Conservation (phyloP, 2,329 filamentous ascomycete species). For the Sporothrix schenckii region DNA sequence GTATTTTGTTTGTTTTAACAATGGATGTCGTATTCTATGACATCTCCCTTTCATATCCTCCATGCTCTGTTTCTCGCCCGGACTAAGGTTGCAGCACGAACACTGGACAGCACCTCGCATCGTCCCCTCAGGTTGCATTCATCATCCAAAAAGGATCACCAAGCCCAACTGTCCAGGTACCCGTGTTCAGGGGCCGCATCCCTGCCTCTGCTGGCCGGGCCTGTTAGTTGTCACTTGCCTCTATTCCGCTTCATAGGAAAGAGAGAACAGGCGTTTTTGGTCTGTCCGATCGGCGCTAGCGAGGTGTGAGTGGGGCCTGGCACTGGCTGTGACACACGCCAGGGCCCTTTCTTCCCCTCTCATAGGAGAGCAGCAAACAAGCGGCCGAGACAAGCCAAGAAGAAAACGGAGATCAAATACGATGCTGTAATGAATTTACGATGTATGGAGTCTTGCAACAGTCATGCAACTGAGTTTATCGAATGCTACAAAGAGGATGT, state of each 20-base stretch:
- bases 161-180: conserved; percentile 5
- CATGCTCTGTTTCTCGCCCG: neutral
- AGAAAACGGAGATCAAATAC: conserved; percentile 10
- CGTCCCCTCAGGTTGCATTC: conserved; percentile 5
- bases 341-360: neutral
- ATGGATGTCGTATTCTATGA: neutral
- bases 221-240: neutral
- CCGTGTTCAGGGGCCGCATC: conserved; percentile 26
- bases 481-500: neutral
- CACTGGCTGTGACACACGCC: conserved; percentile 18
- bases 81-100: conserved; percentile 12
- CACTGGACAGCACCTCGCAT: neutral
- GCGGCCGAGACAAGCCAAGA: neutral
- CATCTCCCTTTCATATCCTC: neutral
- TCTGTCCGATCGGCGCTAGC: conserved; percentile 30
- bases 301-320: neutral
- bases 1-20: neutral
- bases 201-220: neutral
- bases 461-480: neutral
- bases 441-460: neutral
- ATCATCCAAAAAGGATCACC: neutral
- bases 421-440: conserved; percentile 21
- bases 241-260: conserved; percentile 3
- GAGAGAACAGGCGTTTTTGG: conserved; percentile 6
- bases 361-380: neutral